phyloP scores from a whole-genome alignment of 2,329 filamentous ascomycete species.

The Xylariaceae sp. region DNA sequence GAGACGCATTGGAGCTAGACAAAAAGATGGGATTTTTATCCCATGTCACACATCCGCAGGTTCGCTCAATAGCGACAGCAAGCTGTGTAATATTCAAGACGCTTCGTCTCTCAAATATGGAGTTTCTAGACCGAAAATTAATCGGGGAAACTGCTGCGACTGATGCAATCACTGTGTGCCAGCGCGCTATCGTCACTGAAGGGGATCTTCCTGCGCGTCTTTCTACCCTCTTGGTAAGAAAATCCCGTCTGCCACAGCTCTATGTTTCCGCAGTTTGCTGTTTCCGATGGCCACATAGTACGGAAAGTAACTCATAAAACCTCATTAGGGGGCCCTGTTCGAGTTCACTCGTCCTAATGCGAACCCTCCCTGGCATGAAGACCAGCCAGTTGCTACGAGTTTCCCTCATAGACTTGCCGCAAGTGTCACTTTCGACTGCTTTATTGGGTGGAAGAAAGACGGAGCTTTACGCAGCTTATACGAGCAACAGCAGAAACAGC shows the following conservation, averaged over 20 bases:
- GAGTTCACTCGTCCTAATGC: slow-evolving; percentile 41
- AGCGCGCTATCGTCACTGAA: slow-evolving; percentile 46
- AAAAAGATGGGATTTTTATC: slow-evolving; percentile 35
- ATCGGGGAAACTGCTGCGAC: slow-evolving; percentile 8
- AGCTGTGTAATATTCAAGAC: slow-evolving; percentile 45
- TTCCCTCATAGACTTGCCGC: slow-evolving; percentile 48
- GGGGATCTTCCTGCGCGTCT: slow-evolving; percentile 47
- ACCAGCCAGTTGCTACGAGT: slow-evolving; percentile 39
- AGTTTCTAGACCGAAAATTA: slow-evolving; percentile 23
- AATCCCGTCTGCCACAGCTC: slow-evolving; percentile 27
- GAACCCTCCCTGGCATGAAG: slow-evolving; percentile 34
- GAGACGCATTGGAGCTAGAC: slow-evolving; percentile 43
- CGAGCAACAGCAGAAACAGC: slow-evolving; percentile 4
- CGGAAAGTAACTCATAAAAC: too few species aligned
- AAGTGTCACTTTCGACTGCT: slow-evolving; percentile 49
- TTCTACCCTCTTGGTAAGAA: slow-evolving; percentile 45
- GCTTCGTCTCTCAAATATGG: slow-evolving; percentile 43
- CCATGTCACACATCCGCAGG: slow-evolving; percentile 50
- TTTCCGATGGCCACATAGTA: too few species aligned
- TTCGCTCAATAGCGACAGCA: slow-evolving; percentile 46
- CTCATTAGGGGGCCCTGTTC: neutral
- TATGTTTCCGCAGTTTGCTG: too few species aligned
- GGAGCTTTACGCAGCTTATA: slow-evolving; percentile 10
- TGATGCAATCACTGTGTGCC: slow-evolving; percentile 33
- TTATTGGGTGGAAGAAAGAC: slow-evolving; percentile 44